These are phyloP conservation scores for Lotus japonicus DNA, from an alignment of 306 rosid genomes.

Conservation along the genomic window DNA sequence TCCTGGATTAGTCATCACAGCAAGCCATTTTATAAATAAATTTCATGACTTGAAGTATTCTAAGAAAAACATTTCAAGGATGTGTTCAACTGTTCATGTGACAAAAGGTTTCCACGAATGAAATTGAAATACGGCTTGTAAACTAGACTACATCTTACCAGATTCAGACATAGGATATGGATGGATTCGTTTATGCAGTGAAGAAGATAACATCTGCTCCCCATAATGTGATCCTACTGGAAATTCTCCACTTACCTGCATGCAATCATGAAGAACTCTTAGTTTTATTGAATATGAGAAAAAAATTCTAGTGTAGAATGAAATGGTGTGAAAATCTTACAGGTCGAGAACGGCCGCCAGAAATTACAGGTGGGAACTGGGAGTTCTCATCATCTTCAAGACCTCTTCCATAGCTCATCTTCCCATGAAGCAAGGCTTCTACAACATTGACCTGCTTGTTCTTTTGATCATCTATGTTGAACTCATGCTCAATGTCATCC, in stretches of 20 bases:
- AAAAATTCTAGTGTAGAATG: neutral
- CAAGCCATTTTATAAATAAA: neutral
- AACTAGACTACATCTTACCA: conserved; percentile 29
- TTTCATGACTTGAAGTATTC: neutral
- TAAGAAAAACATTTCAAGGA: neutral
- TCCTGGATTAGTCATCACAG: conserved; percentile 37
- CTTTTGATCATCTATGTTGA: conserved; percentile 31
- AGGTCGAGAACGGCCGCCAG: conserved; percentile 32
- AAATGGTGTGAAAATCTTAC: conserved; percentile 21
- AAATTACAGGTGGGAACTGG: conserved; percentile 54
- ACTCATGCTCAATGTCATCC: conserved; percentile 84
- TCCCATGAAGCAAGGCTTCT: conserved; percentile 91
- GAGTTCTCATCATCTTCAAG: conserved; percentile 60
- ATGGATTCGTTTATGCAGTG: conserved; percentile 74
- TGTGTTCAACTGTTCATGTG: neutral
- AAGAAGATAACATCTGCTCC: conserved; percentile 54
- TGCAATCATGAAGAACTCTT: neutral
- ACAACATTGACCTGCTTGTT: conserved; percentile 50
- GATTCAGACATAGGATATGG: conserved; percentile 65
- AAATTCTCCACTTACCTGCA: conserved; percentile 65
- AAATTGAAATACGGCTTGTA: neutral
- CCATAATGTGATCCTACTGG: conserved; percentile 64
- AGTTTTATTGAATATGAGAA: neutral
- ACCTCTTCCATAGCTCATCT: conserved; percentile 85
- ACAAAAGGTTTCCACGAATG: neutral